Conservation (phyloP, 129 eudicot species). For the Sambucus nigra region DNA sequence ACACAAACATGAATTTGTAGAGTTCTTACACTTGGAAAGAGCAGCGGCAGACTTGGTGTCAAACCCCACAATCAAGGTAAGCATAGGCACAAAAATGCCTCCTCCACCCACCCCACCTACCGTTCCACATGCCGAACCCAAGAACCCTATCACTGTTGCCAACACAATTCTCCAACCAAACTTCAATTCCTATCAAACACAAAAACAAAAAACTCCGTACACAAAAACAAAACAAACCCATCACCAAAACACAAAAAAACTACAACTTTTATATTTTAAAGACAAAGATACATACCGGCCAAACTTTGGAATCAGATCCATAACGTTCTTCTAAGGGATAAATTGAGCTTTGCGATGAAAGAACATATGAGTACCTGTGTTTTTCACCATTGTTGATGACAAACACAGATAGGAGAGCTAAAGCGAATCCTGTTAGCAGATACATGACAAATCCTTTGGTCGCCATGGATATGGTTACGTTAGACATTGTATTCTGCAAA, state of each 20-base stretch:
- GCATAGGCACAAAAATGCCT: slow-evolving; percentile 95
- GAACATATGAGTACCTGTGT: slow-evolving; percentile 12
- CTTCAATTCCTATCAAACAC: slow-evolving; percentile 46
- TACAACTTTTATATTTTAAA: neutral
- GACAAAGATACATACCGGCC: slow-evolving; percentile 62
- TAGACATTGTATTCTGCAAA: too few species aligned
- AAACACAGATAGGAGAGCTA: slow-evolving; percentile 32
- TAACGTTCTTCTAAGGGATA: neutral
- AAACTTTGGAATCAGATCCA: slow-evolving; percentile 36
- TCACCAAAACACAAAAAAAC: neutral
- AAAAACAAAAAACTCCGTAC: neutral
- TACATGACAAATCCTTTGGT: slow-evolving; percentile 44
- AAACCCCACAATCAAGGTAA: slow-evolving; percentile 71
- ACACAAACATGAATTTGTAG: neutral
- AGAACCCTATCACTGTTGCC: slow-evolving; percentile 77
- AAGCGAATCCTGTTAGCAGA: slow-evolving; percentile 32
- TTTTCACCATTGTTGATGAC: slow-evolving; percentile 22
- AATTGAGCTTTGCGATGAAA: slow-evolving; percentile 4
- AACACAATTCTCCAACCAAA: slow-evolving; percentile 70
- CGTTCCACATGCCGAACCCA: slow-evolving; percentile 88
- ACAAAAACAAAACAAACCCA: neutral
- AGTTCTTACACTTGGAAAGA: slow-evolving; percentile 66
- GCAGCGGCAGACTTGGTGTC: slow-evolving; percentile 99
- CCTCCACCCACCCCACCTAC: slow-evolving; percentile 99
- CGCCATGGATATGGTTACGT: slow-evolving; percentile 27